Conservation (phyloP, 257 asterid species). For the Rubia yunnanensis region DNA sequence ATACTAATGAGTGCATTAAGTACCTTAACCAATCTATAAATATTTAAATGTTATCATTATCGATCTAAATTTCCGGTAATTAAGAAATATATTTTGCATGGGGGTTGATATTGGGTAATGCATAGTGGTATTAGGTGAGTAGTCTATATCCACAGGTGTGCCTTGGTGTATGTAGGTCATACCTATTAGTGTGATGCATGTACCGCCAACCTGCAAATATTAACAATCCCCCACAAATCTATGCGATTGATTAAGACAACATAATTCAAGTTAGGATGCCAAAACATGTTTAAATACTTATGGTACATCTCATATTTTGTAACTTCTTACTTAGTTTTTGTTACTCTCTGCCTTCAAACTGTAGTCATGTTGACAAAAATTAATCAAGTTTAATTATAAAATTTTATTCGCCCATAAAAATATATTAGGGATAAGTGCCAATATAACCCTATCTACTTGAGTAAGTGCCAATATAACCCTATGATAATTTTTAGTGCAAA, state of each 20-base stretch:
- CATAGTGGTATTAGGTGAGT: conserved; percentile 1
- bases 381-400: too few relatives aligned
- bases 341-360: too few relatives aligned
- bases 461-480: too few relatives aligned
- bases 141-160: conserved; percentile 3
- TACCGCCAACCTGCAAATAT: background rate
- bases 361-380: too few relatives aligned
- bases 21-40: background rate
- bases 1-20: background rate
- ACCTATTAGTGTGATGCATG: background rate
- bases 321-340: too few relatives aligned
- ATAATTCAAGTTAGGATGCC: too few relatives aligned
- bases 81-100: background rate
- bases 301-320: too few relatives aligned
- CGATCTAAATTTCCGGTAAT: background rate
- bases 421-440: too few relatives aligned
- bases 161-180: background rate
- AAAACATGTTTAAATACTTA: too few relatives aligned
- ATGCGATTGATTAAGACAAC: background rate
- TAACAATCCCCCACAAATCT: background rate
- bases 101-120: background rate
- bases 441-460: too few relatives aligned
- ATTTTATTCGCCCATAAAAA: too few relatives aligned
- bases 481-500: too few relatives aligned
- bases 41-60: background rate